A percentile compares a stretch with the other conserved stretches of the same genome.
phyloP scores from a whole-genome alignment of 257 asterid species.

The Scutellaria baicalensis region DNA sequence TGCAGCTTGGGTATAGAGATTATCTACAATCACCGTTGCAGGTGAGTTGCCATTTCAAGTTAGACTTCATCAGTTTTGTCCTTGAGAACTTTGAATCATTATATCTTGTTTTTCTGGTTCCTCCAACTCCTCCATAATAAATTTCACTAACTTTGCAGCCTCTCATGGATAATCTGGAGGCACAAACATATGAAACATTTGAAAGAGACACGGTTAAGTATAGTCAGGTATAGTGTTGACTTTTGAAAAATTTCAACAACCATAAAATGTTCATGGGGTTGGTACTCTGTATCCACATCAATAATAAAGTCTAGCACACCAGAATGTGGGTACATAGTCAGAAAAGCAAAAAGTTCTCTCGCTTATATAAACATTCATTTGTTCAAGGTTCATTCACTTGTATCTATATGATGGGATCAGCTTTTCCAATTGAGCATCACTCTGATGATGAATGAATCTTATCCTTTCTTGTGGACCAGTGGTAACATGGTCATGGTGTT shows the following conservation, averaged over 20 bases:
- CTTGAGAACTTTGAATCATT: background rate
- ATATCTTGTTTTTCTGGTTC: background rate
- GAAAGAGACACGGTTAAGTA: constrained; percentile 90
- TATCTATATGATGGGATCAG: background rate
- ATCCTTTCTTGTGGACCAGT: background rate
- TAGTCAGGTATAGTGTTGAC: constrained; percentile 52
- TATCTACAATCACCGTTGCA: constrained; percentile 94
- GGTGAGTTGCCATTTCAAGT: constrained; percentile 34
- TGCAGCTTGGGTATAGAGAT: constrained; percentile 91
- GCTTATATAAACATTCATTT: background rate
- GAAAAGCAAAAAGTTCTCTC: background rate
- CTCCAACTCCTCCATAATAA: background rate
- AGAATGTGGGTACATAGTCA: background rate
- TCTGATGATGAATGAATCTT: too few species aligned
- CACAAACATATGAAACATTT: constrained; percentile 95
- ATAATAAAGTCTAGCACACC: background rate
- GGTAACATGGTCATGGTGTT: background rate
- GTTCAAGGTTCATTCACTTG: background rate
- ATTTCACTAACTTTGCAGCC: constrained; percentile 54
- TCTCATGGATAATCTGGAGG: constrained; percentile 99
- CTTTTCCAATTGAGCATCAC: background rate
- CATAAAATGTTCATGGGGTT: background rate
- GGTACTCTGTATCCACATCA: background rate
- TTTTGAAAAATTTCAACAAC: background rate
- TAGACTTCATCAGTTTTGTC: background rate